Base-by-base conservation (phyloP, 805 yeast species). In the Metschnikowia sp. region DNA sequence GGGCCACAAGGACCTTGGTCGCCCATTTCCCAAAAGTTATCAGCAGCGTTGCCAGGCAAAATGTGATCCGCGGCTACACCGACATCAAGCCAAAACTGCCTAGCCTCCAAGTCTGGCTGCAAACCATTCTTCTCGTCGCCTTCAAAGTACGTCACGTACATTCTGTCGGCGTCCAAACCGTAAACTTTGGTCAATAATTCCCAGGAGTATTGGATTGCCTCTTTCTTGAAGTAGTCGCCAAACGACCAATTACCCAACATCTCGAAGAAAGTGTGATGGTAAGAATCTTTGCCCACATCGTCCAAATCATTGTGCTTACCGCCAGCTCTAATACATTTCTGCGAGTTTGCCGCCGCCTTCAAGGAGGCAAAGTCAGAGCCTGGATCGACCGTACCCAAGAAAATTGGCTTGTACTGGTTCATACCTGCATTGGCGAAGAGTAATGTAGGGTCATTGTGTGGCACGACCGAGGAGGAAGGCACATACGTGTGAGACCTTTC, bases 1-100 rank as follows among this genome's bases (percentile, higher is more conserved):
- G 99, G 99, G 53, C 99, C 99, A 76, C 99, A 94, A 41, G 99
- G 99, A 57, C 99, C 99, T 75, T 92, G 98, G 64, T 95, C 99
- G 61, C 99, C 99, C 99, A 94, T 94, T 76, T 94, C 99, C 99
- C 99, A 94, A 71, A 94, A 94, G 73, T 94, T 94, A 68, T 94
- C 99, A 63, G 83, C 75, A 45, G 84, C 87, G 57, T 83, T 74
- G 48, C 99, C 99, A 18, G 97, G 96, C 56, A 94, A 75, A 58
- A 94, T 92, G 65, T 90, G 98, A 65, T 84, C 91, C 57, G 88
- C 96, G 32, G 84, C 78, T 47, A 92, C 95, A 59, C 99, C 99
- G 36, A 86, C 86, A 34, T 77, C 81, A 53, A 75, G 72, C 99
- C 99, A 94, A 53, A 81, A 72, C 60, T 86, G 74, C 66, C 87